Evolutionary conservation across 257 asterid species (phyloP).

Genomic region (Cynanchum wilfordii): DNA sequence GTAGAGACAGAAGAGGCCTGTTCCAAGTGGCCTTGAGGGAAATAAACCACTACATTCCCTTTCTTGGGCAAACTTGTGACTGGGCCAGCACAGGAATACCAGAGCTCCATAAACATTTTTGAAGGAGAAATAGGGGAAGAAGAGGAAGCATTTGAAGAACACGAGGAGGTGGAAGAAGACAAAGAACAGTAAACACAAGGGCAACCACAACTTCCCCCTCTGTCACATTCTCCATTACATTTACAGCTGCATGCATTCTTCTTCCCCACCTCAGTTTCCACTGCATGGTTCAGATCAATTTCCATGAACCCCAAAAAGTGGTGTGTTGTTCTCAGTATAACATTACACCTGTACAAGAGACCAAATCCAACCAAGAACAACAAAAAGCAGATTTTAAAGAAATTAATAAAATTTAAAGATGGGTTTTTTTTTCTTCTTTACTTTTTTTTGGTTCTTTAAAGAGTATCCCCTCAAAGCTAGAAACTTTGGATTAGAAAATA

Average conservation of each 20-base stretch:
- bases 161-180: constrained; percentile 55
- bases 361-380: constrained; percentile 12
- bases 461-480: constrained; percentile 27
- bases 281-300: constrained; percentile 82
- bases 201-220: constrained; percentile 31
- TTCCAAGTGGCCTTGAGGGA: constrained; percentile 96
- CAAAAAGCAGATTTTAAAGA: constrained; percentile 7
- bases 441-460: constrained; percentile 17
- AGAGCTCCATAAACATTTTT: constrained; percentile 71
- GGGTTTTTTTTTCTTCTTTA: background rate
- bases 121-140: constrained; percentile 37
- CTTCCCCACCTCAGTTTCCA: constrained; percentile 55
- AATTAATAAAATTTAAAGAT: constrained; percentile 1
- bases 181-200: constrained; percentile 39
- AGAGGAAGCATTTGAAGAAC: constrained; percentile 59
- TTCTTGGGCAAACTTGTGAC: constrained; percentile 78
- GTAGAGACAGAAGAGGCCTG: constrained; percentile 65
- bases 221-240: constrained; percentile 61
- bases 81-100: constrained; percentile 99
- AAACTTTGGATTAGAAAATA: constrained; percentile 17
- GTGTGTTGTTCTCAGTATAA: constrained; percentile 16
- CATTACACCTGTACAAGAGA: constrained; percentile 19
- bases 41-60: constrained; percentile 82
- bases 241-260: constrained; percentile 49
- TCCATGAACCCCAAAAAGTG: constrained; percentile 50